phyloP scores from a whole-genome alignment of 169 alveolate genomes.

The Babesia divergens region DNA sequence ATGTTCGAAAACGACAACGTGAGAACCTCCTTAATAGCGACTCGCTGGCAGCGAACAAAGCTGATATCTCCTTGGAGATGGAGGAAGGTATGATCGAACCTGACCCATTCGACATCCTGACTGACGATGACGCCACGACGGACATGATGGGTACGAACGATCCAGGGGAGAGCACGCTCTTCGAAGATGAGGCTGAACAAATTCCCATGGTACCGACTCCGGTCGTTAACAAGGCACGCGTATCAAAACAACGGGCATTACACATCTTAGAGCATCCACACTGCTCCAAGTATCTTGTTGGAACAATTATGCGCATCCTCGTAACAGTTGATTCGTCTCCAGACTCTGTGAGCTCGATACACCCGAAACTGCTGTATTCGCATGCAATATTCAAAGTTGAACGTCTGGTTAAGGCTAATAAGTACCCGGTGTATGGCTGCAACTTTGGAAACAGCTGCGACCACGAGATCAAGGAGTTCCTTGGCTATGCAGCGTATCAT shows the following conservation, averaged over 20 bases:
- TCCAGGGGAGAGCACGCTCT: neutral
- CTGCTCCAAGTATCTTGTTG: conserved; percentile 47
- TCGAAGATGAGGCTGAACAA: conserved; percentile 7
- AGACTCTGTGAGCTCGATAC: conserved; percentile 13
- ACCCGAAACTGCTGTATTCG: conserved; percentile 37
- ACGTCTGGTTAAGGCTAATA: conserved; percentile 14
- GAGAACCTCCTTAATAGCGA: conserved; percentile 13
- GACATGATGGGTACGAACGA: neutral
- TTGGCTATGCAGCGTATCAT: conserved; percentile 17
- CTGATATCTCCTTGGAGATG: neutral
- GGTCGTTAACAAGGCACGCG: conserved; percentile 39
- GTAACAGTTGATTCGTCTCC: conserved; percentile 25
- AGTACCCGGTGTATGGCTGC: conserved; percentile 43
- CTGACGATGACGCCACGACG: neutral
- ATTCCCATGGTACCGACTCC: conserved; percentile 2
- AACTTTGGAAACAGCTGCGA: conserved; percentile 31
- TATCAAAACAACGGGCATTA: conserved; percentile 39
- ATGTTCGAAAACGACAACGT: conserved; percentile 43
- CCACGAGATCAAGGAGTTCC: conserved; percentile 31
- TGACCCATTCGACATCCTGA: conserved; percentile 23
- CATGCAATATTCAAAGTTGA: conserved; percentile 59
- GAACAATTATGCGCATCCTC: conserved; percentile 17
- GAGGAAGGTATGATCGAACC: conserved; percentile 4
- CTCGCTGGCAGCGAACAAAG: neutral
- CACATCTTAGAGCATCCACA: conserved; percentile 63